Base-by-base conservation (phyloP, 495 filamentous ascomycete species). In the Sphaerosporella brunnea region DNA sequence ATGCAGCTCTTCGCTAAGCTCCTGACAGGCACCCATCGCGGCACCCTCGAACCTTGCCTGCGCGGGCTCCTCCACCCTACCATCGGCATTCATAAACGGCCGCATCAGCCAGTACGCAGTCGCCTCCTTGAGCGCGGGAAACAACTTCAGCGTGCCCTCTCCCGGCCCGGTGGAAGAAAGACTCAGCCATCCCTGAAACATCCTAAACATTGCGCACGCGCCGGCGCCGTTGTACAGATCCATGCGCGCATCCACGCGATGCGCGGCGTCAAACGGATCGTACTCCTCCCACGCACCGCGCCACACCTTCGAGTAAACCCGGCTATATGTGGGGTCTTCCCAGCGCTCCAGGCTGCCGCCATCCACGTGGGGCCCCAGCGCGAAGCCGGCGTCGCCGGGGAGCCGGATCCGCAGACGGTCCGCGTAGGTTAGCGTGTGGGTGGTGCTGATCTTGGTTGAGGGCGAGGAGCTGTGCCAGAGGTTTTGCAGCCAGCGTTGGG, bases 181-280 rank as follows among this genome's bases (percentile, higher is more conserved):
- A 30, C 78, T 75, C 20, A 93, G 64, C 85, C 85, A 93, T 10
- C 83, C 85, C 58, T 93, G 85, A 54, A 80, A 87, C 71, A 85
- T 84, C 3, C 86, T 71, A 63, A 87, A 81, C 75, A 86, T 84
- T 4, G 73, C 79, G 63, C 82, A 88, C 10, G 79, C 75, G 0
- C 85, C 85, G 0, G 83, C 71, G 2, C 86, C 86, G 48, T 85
- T 73, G 62, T 94, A 86, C 41, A 90, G 58, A 55, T 93, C 79
- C 56, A 76, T 78, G 19, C 74, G 70, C 15, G 78, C 85, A 0
- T 64, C 61, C 3, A 88, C 62, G 16, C 86, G 69, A 51, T 75
- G 74, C 50, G 72, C 74, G 2, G 74, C 75, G 53, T 93, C 83
- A 72, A 74, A 93, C 4, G 86, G 72, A 53, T 92, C 81, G 53